Percentiles rank a stretch among this genome's conserved stretches.
Conservation (phyloP, 352 stramenopile genomes). For the Elongisporangium undulatum region DNA sequence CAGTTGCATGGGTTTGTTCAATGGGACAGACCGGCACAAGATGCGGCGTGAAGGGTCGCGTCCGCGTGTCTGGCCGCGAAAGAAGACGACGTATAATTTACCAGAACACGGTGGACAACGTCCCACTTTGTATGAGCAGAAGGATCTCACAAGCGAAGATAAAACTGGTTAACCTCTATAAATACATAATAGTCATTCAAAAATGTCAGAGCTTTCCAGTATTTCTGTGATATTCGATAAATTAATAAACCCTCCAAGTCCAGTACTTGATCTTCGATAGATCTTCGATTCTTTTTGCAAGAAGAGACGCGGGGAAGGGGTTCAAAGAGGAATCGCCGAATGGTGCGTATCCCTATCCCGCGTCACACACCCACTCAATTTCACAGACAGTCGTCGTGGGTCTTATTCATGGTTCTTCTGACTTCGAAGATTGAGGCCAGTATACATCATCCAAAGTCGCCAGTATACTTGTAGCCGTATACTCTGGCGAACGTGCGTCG, state of each 20-base stretch:
- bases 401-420: background rate
- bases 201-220: background rate
- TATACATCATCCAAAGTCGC: background rate
- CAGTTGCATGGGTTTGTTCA: background rate
- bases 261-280: background rate
- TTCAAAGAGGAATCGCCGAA: background rate
- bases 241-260: background rate
- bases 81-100: background rate
- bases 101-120: background rate
- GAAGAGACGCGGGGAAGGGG: background rate
- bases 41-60: background rate
- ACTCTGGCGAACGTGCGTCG: background rate
- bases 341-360: background rate
- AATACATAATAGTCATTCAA: background rate
- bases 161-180: background rate
- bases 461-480: background rate
- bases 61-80: background rate
- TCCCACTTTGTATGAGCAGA: background rate
- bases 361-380: background rate
- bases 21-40: conserved; percentile 3
- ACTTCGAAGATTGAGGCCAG: background rate
- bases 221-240: background rate
- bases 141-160: background rate
- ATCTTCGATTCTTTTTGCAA: background rate
- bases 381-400: background rate